Base-by-base conservation (phyloP, 352 stramenopile genomes). In the Globisporangium irregulare region DNA sequence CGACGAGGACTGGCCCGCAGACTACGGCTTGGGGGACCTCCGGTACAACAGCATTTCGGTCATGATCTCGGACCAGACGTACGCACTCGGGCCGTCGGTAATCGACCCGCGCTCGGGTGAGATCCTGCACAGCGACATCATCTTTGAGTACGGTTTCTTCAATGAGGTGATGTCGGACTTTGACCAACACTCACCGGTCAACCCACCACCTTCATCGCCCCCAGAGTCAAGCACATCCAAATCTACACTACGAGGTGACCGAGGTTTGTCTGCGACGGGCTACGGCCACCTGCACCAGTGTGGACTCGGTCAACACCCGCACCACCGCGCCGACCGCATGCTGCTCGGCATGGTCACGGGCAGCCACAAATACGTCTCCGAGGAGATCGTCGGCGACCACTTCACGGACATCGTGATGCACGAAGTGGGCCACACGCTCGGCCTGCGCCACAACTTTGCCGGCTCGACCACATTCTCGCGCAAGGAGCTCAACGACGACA, bases 121-220 rank as follows among this genome's bases (percentile, higher is more conserved):
- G 77, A 97, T 96, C 36, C 72, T 97, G 8, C 82, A 93, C 72
- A 94, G 84, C 63, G 82, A 92, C 62, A 96, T 97, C 62, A 73
- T 87, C 9, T 94, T 97, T 34, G 87, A 93, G 61, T 92, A 92
- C 66, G 89, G 88, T 0, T 97, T 95, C 73, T 89, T 96, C 66
- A 79, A 94, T 34, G 76, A 78, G 25, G 88, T 81, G 1, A 78
- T 93, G 59, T 15, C 61, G 6, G 74, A 86, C 46, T 90, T 93
- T 43, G 76, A 86, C 56, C 7, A 85, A 20, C 66, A 70, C 41
- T 87, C 82, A 1, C 74, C 75, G 9, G 68, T 82, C n/a, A 66
- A 68, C 10, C 72, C 79, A 10, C 75, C 76, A 20, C 5, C 14
- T 48, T n/a, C 41, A 48, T 3, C 41, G 10, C 9, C 36, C 9